phyloP scores from a whole-genome alignment of 139 green algal genomes.

The Trebouxia sp. region DNA sequence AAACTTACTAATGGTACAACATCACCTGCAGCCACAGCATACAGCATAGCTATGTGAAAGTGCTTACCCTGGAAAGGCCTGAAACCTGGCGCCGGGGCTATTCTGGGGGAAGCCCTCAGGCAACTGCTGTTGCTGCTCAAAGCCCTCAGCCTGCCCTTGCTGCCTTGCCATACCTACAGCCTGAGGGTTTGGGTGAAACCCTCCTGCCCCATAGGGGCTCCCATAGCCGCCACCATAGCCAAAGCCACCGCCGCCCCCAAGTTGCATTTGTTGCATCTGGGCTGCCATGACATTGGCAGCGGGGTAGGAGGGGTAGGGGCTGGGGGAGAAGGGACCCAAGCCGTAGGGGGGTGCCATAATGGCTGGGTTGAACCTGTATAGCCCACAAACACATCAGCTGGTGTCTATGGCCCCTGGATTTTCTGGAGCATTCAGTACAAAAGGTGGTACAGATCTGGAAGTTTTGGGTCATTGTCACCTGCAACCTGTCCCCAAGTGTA shows the following conservation, averaged over 20 bases:
- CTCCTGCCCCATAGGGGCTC: neutral
- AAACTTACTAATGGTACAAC: too few relatives aligned
- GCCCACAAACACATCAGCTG: neutral
- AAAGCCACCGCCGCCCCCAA: neutral
- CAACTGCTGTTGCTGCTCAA: neutral
- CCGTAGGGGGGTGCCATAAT: neutral
- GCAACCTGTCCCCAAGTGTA: too few relatives aligned
- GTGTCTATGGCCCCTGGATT: neutral
- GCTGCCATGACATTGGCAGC: neutral
- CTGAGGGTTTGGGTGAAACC: neutral
- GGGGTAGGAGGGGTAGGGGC: neutral
- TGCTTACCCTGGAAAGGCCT: neutral
- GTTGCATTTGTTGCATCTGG: constrained; percentile 19
- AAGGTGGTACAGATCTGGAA: neutral
- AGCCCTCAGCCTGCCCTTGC: constrained; percentile 10
- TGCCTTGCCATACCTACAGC: neutral
- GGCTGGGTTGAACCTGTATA: neutral
- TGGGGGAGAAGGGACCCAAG: neutral
- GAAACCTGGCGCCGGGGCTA: constrained; percentile 3
- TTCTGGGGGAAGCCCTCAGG: neutral
- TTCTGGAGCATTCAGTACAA: neutral
- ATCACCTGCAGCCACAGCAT: too few relatives aligned
- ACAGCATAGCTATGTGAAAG: too few relatives aligned
- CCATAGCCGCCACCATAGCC: neutral
- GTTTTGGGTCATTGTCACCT: too few relatives aligned